A percentile compares a stretch with the other conserved stretches of the same genome.
phyloP scores from a whole-genome alignment of 1,284 basidiomycete species.

The Cutaneotrichosporon sp. region DNA sequence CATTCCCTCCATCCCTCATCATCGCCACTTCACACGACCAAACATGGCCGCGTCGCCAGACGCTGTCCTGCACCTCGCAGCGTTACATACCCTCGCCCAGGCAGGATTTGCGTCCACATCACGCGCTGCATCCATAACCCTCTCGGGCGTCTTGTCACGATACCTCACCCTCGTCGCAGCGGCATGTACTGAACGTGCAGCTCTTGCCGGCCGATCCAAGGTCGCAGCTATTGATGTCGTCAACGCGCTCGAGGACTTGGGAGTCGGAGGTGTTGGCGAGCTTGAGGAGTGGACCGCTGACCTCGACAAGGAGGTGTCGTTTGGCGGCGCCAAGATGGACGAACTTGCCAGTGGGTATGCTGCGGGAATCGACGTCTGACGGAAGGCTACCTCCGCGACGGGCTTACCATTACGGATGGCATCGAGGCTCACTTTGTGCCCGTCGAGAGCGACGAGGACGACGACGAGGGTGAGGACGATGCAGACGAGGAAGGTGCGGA shows the following conservation, averaged over 20 bases:
- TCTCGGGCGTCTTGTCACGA: slow-evolving; percentile 31
- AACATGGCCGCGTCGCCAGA: slow-evolving; percentile 34
- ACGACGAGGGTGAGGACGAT: slow-evolving; percentile 13
- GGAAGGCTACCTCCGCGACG: slow-evolving; percentile 32
- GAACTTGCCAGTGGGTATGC: slow-evolving; percentile 26
- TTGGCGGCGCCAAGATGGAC: slow-evolving; percentile 25
- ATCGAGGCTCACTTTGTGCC: slow-evolving; percentile 27
- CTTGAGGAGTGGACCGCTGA: slow-evolving; percentile 36
- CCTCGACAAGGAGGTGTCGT: slow-evolving; percentile 24
- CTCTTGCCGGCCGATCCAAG: slow-evolving; percentile 39
- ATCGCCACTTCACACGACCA: background rate
- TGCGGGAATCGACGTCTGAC: no score
- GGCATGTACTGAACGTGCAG: slow-evolving; percentile 35
- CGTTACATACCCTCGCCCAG: slow-evolving; percentile 36
- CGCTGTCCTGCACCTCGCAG: slow-evolving; percentile 41
- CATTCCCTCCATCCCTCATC: background rate
- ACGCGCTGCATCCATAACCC: slow-evolving; percentile 36
- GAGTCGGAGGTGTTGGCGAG: slow-evolving; percentile 31
- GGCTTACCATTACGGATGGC: slow-evolving; percentile 22
- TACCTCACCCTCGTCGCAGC: slow-evolving; percentile 38
- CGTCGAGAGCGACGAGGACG: slow-evolving; percentile 17
- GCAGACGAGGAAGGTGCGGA: slow-evolving; percentile 11
- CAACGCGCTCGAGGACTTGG: slow-evolving; percentile 35
- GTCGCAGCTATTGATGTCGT: slow-evolving; percentile 40
- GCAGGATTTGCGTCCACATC: slow-evolving; percentile 44